phyloP scores from a whole-genome alignment of 768 basidiomycete species.

The Leucosporidium creatinivorum region DNA sequence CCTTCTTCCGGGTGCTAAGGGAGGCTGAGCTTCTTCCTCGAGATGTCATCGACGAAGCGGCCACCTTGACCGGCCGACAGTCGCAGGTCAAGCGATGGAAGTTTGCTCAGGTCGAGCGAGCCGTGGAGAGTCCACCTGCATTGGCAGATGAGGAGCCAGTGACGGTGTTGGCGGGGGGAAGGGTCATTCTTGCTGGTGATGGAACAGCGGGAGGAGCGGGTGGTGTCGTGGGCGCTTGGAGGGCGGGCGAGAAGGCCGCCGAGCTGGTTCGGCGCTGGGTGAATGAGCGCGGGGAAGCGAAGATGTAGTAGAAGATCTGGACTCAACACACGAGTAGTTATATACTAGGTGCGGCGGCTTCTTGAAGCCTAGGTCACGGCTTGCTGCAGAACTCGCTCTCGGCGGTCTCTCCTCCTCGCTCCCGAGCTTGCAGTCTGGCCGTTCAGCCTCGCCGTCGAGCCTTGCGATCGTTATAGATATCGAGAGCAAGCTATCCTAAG shows the following conservation, averaged over 20 bases:
- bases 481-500: too few species aligned
- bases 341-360: too few species aligned
- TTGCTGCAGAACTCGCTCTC: too few species aligned
- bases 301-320: too few species aligned
- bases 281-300: neutral
- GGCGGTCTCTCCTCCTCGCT: too few species aligned
- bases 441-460: too few species aligned
- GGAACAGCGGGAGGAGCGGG: neutral
- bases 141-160: neutral
- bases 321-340: too few species aligned
- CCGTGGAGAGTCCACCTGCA: neutral
- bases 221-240: neutral
- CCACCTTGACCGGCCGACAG: neutral
- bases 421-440: too few species aligned
- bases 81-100: slow-evolving; percentile 1
- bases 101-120: neutral
- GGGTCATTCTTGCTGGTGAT: neutral
- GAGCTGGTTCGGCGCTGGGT: neutral
- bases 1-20: neutral
- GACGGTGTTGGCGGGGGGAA: neutral
- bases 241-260: neutral
- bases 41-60: neutral
- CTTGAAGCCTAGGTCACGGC: too few species aligned
- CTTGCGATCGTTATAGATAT: too few species aligned
- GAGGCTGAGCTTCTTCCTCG: neutral